Conservation (phyloP, 768 basidiomycete species). For the Tulasnella calospora region DNA sequence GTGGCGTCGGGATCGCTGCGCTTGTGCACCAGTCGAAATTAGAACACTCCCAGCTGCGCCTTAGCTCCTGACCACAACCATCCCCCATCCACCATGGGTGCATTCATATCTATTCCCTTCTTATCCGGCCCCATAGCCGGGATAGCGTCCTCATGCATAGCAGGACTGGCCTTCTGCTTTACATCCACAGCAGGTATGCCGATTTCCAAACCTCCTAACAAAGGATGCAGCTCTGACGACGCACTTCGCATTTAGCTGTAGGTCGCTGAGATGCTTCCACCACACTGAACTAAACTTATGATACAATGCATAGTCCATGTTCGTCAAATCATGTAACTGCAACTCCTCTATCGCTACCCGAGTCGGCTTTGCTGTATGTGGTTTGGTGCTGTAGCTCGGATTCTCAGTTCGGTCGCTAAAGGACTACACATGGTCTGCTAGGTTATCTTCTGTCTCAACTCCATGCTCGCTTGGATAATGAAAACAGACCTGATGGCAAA, state of each 20-base stretch:
- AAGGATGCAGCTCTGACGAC: neutral
- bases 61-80: constrained; percentile 4
- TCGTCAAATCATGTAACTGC: constrained; percentile 98
- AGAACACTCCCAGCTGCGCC: neutral
- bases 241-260: neutral
- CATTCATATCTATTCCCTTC: constrained; percentile 40
- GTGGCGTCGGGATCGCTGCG: neutral
- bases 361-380: constrained; percentile 78
- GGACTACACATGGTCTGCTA: constrained; percentile 35
- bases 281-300: constrained; percentile 10
- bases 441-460: constrained; percentile 94
- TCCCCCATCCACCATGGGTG: constrained; percentile 36
- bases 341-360: constrained; percentile 97
- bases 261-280: neutral
- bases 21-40: constrained; percentile 17
- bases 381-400: constrained; percentile 27
- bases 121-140: constrained; percentile 39
- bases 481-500: constrained; percentile 82
- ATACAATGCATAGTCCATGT: constrained; percentile 72
- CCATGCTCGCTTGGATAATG: constrained; percentile 95
- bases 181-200: constrained; percentile 76
- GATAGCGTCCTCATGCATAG: constrained; percentile 76
- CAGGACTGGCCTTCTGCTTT: constrained; percentile 77
- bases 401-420: neutral
- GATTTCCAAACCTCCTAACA: neutral